Evolutionary conservation across 305 asterid genomes (phyloP).

Genomic region (Coffea humblotiana): DNA sequence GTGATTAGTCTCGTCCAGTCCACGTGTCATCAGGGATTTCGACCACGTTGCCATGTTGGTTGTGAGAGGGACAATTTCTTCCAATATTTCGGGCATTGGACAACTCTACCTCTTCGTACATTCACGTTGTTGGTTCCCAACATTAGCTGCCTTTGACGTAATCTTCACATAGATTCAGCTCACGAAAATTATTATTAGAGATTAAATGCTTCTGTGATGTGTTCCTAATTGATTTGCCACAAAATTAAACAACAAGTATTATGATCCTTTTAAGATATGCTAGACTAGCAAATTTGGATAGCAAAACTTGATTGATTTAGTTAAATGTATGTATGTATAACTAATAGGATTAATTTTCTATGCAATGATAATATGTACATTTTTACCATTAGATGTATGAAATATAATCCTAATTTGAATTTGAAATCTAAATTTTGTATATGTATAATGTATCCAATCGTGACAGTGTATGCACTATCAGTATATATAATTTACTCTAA

Average conservation of each 20-base stretch:
- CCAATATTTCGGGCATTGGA: slow-evolving; percentile 3
- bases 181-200: neutral
- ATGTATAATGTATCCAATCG: too few relatives aligned
- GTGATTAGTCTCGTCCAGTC: neutral
- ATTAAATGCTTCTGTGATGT: neutral
- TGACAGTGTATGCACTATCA: too few relatives aligned
- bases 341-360: too few relatives aligned
- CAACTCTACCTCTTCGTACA: slow-evolving; percentile 21
- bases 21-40: slow-evolving; percentile 18
- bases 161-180: neutral
- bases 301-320: neutral
- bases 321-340: too few relatives aligned
- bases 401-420: too few relatives aligned
- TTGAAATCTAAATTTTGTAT: too few relatives aligned
- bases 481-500: too few relatives aligned
- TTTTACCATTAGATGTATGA: too few relatives aligned
- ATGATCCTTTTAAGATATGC: neutral
- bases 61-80: neutral
- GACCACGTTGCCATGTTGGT: slow-evolving; percentile 29
- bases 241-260: neutral
- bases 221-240: neutral
- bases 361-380: too few relatives aligned
- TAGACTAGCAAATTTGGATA: neutral
- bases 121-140: slow-evolving; percentile 29
- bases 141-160: neutral